phyloP scores from a whole-genome alignment of 345 rosid species.

The Orychophragmus violaceus region DNA sequence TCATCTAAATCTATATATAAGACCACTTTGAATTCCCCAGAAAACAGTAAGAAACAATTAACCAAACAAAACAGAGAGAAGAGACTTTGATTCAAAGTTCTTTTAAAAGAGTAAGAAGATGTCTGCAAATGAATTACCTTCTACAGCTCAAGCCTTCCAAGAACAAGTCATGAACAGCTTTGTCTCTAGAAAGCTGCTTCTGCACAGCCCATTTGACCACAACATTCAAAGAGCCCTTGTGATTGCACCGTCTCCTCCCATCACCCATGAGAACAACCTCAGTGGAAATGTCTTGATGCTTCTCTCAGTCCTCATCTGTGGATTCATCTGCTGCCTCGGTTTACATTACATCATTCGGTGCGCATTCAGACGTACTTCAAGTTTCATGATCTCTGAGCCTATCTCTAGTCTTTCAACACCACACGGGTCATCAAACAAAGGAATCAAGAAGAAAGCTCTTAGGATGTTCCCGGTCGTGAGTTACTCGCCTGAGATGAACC shows the following conservation, averaged over 20 bases:
- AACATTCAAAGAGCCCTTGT: constrained; percentile 6
- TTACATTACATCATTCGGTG: constrained; percentile 50
- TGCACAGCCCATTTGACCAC: constrained; percentile 26
- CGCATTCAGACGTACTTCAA: constrained; percentile 41
- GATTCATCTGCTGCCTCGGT: constrained; percentile 42
- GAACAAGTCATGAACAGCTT: constrained; percentile 21
- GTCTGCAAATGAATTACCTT: constrained; percentile 21
- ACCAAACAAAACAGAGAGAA: constrained; percentile 6
- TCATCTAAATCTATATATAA: constrained; percentile 19
- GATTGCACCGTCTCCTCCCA: constrained; percentile 19
- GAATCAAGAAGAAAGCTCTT: constrained; percentile 40
- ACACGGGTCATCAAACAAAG: constrained; percentile 21
- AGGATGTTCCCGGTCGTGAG: constrained; percentile 41
- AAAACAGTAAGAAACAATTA: background rate
- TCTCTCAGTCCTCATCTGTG: constrained; percentile 44
- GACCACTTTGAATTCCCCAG: background rate
- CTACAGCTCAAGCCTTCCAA: constrained; percentile 21
- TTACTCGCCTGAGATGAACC: constrained; percentile 37
- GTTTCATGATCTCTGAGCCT: constrained; percentile 32
- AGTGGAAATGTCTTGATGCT: constrained; percentile 41
- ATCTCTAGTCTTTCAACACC: constrained; percentile 10
- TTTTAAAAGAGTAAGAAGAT: background rate
- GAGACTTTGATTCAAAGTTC: background rate
- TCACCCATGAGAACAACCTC: constrained; percentile 23
- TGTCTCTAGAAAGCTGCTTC: constrained; percentile 32